Evolutionary conservation across 2,329 filamentous ascomycete species (phyloP).

Genomic region (Aspergillus pseudonomiae): DNA sequence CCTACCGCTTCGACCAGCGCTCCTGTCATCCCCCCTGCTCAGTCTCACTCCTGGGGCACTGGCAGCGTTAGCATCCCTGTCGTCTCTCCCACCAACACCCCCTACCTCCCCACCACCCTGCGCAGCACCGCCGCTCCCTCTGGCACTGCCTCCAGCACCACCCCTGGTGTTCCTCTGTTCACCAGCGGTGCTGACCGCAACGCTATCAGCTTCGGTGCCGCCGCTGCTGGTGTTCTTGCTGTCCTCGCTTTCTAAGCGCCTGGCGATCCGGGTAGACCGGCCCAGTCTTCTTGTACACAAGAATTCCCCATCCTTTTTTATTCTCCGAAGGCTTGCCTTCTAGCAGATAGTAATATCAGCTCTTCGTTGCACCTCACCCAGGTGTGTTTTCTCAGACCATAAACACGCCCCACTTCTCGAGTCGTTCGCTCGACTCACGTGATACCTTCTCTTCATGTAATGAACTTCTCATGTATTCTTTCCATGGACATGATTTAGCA

Average conservation of each 20-base stretch:
- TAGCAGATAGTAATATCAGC: slow-evolving; percentile 7
- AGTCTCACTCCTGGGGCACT: slow-evolving; percentile 1
- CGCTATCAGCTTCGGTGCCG: slow-evolving; percentile 37
- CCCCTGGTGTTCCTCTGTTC: slow-evolving; percentile 24
- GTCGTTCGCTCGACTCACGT: background rate
- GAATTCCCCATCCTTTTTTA: slow-evolving; percentile 8
- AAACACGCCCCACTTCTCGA: background rate
- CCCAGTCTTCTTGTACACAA: background rate
- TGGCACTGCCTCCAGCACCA: slow-evolving; percentile 17
- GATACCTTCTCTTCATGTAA: slow-evolving; percentile 13
- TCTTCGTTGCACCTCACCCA: background rate
- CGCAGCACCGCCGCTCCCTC: slow-evolving; percentile 16
- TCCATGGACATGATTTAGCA: slow-evolving; percentile 3
- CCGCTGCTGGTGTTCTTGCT: slow-evolving; percentile 38
- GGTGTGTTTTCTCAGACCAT: background rate
- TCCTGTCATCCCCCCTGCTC: slow-evolving; percentile 13
- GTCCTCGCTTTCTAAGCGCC: slow-evolving; percentile 38
- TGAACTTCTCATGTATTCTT: slow-evolving; percentile 5
- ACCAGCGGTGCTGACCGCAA: slow-evolving; percentile 39
- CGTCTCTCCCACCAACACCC: slow-evolving; percentile 15
- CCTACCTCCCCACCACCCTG: slow-evolving; percentile 17
- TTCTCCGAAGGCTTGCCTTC: slow-evolving; percentile 2
- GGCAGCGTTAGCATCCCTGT: slow-evolving; percentile 17
- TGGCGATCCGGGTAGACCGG: background rate
- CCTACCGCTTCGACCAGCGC: slow-evolving; percentile 9